Base-by-base conservation (phyloP, 495 filamentous ascomycete genomes). In the Aspergillus cavernicola region DNA sequence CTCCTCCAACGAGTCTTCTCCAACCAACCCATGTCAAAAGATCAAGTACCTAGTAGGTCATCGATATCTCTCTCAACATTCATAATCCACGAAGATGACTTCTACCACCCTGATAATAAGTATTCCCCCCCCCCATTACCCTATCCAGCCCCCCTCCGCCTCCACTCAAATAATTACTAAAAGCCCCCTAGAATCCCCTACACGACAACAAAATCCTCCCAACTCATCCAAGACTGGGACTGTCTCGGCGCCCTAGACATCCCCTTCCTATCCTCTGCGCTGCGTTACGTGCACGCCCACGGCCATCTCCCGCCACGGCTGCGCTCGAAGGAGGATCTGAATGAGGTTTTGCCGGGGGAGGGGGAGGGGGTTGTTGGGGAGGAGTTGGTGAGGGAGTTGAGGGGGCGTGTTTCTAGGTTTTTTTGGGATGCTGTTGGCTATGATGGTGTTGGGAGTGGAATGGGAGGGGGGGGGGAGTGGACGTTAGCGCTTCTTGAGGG, bases 61-160 rank as follows among this genome's bases (percentile, higher is more conserved):
- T 7, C 20, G 18, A 20, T n/a, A n/a, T n/a, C n/a, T n/a, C 43
- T 75, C 13, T 60, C 59, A 6, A 81, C 83, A 2, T 91, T 89
- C 58, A 86, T 96, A 55, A 76, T 97, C 35, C 91, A 96, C 65
- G 82, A 93, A 66, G 92, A 97, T 70, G 92, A 97, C 67, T 97
- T 96, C 66, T 97, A 90, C 67, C 80, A 79, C 32, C 64, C 88
- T 1, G 91, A 97, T 62, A 65, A 78, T n/a, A 72, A 86, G 81
- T 86, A 58, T 61, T 11, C 15, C 18, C n/a, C 16, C 18, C 22
- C 26, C 39, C 49, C 23, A 23, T 23, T 16, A 12, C 18, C 13
- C 28, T 28, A 7, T 19, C 15, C 22, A 24, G 9, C 9, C 5
- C 8, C 37, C 19, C 29, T 23, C 28, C 0, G 8, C 24, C 15